phyloP scores from a whole-genome alignment of 768 basidiomycete genomes.

The Nidula microcarpa region DNA sequence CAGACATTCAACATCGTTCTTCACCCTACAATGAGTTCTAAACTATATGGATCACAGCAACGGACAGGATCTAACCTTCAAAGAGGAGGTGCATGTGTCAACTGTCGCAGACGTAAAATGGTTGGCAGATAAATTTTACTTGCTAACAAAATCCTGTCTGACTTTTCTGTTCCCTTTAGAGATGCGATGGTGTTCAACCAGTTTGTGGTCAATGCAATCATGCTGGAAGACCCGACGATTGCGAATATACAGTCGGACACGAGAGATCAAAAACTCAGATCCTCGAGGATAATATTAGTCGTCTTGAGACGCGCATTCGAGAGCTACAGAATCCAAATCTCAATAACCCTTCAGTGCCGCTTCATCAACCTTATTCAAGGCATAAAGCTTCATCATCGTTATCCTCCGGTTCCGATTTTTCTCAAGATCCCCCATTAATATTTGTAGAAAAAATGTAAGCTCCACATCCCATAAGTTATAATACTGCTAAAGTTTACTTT shows the following conservation, averaged over 20 bases:
- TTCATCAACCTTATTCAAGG: constrained; percentile 32
- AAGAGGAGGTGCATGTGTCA: constrained; percentile 24
- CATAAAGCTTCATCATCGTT: neutral
- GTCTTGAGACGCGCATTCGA: constrained; percentile 42
- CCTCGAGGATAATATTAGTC: constrained; percentile 48
- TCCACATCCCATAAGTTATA: neutral
- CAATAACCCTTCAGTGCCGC: constrained; percentile 17
- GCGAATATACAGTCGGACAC: constrained; percentile 51
- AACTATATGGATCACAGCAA: neutral
- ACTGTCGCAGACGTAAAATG: constrained; percentile 25
- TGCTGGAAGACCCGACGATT: constrained; percentile 48
- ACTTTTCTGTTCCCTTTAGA: constrained; percentile 22
- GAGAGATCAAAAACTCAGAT: constrained; percentile 44
- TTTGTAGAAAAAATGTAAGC: constrained; percentile 28
- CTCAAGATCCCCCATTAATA: constrained; percentile 25
- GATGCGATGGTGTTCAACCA: constrained; percentile 53
- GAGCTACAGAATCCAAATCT: constrained; percentile 39
- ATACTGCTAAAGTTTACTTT: neutral
- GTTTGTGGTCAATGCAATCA: constrained; percentile 49
- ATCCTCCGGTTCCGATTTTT: neutral
- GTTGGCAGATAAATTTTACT: constrained; percentile 4
- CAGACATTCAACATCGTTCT: no score
- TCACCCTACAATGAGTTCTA: neutral
- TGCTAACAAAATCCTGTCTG: neutral
- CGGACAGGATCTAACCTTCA: constrained; percentile 11